Base-by-base conservation (phyloP, 1,284 basidiomycete genomes). In the Cutaneotrichosporon cavernicola region DNA sequence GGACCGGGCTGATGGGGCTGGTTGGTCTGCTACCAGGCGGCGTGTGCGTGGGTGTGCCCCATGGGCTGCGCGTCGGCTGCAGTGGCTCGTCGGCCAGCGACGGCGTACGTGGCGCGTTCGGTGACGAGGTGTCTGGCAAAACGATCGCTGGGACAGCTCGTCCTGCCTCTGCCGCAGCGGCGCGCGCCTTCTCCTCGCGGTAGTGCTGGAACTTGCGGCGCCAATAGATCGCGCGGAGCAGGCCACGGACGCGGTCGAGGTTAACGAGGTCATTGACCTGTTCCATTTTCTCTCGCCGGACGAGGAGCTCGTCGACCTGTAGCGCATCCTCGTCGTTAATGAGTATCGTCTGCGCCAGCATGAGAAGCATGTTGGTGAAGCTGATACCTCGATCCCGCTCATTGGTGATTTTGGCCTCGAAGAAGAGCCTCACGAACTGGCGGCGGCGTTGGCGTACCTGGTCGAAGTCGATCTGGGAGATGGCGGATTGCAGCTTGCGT, bases 301-400 rank as follows among this genome's bases (percentile, higher is more conserved):
- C 82, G 14, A 92, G 86, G 1, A 93, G 84, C 66, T 96, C 92
- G 68, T 92, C 89, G 67, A 95, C 78, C 31, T 88, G 85, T n/a
- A 96, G 81, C 13, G 92, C 92, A 57, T 92, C 89, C 36, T 86
- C 87, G 76, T 97, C 92, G 65, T 93, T 86, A 70, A 98, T 93
- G 63, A 98, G 82, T 79, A 92, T 96, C 81, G 97, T 89, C 76
- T 97, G 94, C 0, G 92, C 90, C 38, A 99, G 82, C 61, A 98
- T 81, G 55, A 91, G 76, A 14, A 98, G 85, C 92, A 97, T 97
- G 51, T 89, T 86, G 7, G 88, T 92, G 82, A 98, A 98, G 21
- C 92, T 90, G 66, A 99, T 91, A 10, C 95, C 93, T 58, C 86
- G 85, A 0, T 87, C 87, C 32, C 84, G 85, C 66, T 90, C 85